phyloP scores from a whole-genome alignment of 495 filamentous ascomycete species.

The Tuber microsphaerosporum region DNA sequence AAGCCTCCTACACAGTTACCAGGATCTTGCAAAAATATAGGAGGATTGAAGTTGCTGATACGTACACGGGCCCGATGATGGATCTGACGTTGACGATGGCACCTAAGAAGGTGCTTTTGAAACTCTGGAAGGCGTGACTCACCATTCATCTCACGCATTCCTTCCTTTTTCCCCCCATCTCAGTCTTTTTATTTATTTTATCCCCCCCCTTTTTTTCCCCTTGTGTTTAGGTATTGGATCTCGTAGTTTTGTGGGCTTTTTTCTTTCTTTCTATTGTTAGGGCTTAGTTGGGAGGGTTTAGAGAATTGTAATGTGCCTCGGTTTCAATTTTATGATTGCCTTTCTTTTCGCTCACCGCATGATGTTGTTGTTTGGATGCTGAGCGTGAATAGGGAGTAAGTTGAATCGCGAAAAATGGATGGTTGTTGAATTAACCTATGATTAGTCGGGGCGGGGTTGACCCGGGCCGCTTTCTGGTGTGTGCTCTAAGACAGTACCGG shows the following conservation, averaged over 20 bases:
- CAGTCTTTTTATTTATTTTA: not conserved
- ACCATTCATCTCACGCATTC: not conserved
- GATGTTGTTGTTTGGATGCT: not conserved
- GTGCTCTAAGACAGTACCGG: not conserved
- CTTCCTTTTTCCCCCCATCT: not conserved
- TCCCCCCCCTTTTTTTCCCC: not conserved
- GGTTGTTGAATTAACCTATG: not conserved
- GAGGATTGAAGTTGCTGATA: slow-evolving; percentile 43
- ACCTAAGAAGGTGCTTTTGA: slow-evolving; percentile 15
- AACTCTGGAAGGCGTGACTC: slow-evolving; percentile 6
- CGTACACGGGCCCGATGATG: slow-evolving; percentile 28
- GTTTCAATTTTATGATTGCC: not conserved
- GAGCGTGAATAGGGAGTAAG: not conserved
- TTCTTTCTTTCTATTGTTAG: not conserved
- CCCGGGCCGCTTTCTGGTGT: not conserved
- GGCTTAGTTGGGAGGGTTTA: not conserved
- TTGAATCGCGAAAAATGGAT: not conserved
- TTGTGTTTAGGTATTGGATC: not conserved
- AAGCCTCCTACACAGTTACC: slow-evolving; percentile 68
- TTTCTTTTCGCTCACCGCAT: not conserved
- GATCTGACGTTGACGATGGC: slow-evolving; percentile 40
- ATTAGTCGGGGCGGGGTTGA: not conserved
- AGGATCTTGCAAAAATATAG: slow-evolving; percentile 65
- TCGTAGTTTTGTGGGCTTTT: not conserved
- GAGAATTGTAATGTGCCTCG: not conserved